Base-by-base conservation (phyloP, 2,329 filamentous ascomycete species). In the Knufia petricola region DNA sequence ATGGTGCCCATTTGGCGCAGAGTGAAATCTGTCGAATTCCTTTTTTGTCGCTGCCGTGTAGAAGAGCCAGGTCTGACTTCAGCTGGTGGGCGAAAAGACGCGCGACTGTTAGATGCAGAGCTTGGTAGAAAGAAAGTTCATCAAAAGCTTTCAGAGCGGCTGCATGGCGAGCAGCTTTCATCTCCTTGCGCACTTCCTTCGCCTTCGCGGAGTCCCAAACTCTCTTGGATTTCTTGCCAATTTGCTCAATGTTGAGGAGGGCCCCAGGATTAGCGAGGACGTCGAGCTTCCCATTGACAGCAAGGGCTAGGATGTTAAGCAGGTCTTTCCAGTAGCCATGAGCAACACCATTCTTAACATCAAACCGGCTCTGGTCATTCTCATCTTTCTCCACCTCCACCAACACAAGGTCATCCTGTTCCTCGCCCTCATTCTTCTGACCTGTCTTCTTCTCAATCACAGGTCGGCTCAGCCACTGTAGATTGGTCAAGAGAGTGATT, bases 261-360 rank as follows among this genome's bases (percentile, higher is more conserved):
- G 64, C 58, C 1, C 54, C 55, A 1, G 69, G 70, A 23, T 74
- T 55, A 1, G 64, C 63, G 10, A 65, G 15, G 9, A 32, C 64
- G 12, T 66, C 61, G 10, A 81, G 66, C 57, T 72, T 64, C 19
- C 66, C 63, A 44, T 76, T 71, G 20, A 67, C 72, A 0, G 71
- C 69, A 2, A 81, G 65, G 1, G 68, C 72, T 0, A 81, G 65
- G 2, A 81, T 66, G 54, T 80, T 81, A 2, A 79, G 63, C 2
- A 80, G 63, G 56, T 81, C 77, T 54, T 81, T 80, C 76, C 76
- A 81, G 61, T 80, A 81, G 0, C 78, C 76, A 45, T 81, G 78
- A 3, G 78, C 65, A 2, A 76, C 68, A 0, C 73, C 72, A 31
- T 74, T 60, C 39, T 63, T 61, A 13, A 74, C 66, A 32, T 77